Conservation (phyloP, 805 yeast species). For the Phaffomyces opuntiae region DNA sequence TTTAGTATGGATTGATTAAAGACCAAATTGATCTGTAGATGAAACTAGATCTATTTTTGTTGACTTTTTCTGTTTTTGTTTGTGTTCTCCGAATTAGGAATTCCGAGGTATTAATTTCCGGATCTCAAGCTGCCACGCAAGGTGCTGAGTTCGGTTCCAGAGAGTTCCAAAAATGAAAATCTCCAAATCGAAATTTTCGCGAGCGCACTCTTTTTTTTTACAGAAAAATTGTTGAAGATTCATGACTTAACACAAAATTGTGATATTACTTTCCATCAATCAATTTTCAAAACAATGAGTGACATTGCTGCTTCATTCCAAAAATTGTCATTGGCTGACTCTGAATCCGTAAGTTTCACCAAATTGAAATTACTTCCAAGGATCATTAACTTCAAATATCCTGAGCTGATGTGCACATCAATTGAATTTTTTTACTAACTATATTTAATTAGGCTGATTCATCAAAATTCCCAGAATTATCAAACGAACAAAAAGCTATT, state of each 20-base stretch:
- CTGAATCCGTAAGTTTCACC: constrained; percentile 9
- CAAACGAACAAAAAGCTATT: constrained; percentile 55
- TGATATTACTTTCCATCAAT: background rate
- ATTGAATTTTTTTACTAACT: background rate
- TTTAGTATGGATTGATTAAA: background rate
- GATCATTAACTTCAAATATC: too few species aligned
- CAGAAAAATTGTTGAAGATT: background rate
- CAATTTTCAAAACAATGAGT: constrained; percentile 17
- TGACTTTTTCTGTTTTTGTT: constrained; percentile 1
- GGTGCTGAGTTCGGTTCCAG: background rate
- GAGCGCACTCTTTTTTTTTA: background rate
- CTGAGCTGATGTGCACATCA: too few species aligned
- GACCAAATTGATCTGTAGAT: background rate
- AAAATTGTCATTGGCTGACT: constrained; percentile 24
- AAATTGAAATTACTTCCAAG: background rate
- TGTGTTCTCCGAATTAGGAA: background rate
- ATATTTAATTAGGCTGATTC: constrained; percentile 14
- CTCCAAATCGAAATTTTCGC: too few species aligned
- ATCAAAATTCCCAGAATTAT: constrained; percentile 20
- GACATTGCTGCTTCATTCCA: constrained; percentile 25
- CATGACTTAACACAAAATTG: background rate
- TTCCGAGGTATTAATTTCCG: background rate
- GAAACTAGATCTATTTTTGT: background rate
- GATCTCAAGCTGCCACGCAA: too few species aligned
- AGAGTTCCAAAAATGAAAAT: too few species aligned